Evolutionary conservation across 306 rosid species (phyloP), one percentile per base, ranked within the genome.

Genomic region (Sicyos edulis): DNA sequence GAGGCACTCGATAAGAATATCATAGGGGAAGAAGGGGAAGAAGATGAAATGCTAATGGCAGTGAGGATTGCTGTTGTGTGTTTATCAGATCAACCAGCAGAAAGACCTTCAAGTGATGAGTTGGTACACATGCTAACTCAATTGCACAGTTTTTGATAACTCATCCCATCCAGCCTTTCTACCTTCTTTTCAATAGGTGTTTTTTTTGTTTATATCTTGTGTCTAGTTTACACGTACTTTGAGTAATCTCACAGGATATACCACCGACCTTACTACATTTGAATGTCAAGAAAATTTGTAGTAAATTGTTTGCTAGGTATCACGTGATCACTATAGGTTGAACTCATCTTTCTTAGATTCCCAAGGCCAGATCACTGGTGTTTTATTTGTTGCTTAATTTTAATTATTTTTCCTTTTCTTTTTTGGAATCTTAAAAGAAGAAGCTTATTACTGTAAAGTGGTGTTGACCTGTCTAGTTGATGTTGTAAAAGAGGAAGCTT

Each of bases 101-200:
- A 93, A 16, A 82, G 98, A 67, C 98, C 98, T 74, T 93, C 97
- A 3, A 93, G 98, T 76, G 98, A 93, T 70, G 98, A 93, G 70
- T 96, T 93, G 77, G 98, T 90, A 79, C 98, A 90, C 86, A 83
- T 93, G 96, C 89, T 93, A 80, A 93, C 98, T 75, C 98, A 93
- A 81, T 80, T 93, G 82, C 88, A 93, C 88, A 93, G 98, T 78
- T 93, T 93, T 80, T 93, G 84, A 86, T 77, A 34, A 16, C 49
- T 16, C 22, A n/a, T 13, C 32, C 19, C 7, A 71, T 71, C n/a
- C 22, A 62, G 4, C 37, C 37, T 61, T 47, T 26, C 47, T 32
- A 54, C 20, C 3, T 32, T 61, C 17, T 21, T 61, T 61, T 15
- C 68, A 15, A 4, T 37, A 61, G 65, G 40, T 5, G 2, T 26